phyloP scores from a whole-genome alignment of 2,329 filamentous ascomycete genomes.

The Aspergillus hortae region DNA sequence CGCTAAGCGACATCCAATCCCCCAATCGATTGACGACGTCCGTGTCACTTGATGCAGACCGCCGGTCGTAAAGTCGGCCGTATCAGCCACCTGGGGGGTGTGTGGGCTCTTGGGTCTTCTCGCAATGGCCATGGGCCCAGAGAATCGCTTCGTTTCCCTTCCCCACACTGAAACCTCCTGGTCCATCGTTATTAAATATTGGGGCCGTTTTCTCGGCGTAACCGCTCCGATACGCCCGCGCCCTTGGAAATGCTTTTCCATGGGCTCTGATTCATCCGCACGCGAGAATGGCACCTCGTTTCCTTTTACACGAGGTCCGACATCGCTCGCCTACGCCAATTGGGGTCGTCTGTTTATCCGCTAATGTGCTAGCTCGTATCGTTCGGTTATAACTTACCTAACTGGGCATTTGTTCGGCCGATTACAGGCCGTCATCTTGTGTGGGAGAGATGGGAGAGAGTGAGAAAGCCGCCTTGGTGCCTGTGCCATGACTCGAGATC shows the following conservation, averaged over 20 bases:
- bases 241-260: slow-evolving; percentile 3
- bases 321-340: neutral
- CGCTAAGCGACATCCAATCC: neutral
- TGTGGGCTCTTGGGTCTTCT: neutral
- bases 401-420: too few species aligned
- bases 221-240: slow-evolving; percentile 11
- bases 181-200: slow-evolving; percentile 12
- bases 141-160: neutral
- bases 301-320: neutral
- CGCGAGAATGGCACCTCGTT: neutral
- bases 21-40: slow-evolving; percentile 4
- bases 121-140: neutral
- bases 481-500: slow-evolving; percentile 2
- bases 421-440: neutral
- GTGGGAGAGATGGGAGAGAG: neutral
- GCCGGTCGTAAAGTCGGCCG: neutral
- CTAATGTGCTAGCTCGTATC: neutral
- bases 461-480: neutral
- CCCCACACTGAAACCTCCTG: slow-evolving; percentile 8
- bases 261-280: neutral
- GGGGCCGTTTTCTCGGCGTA: slow-evolving; percentile 18
- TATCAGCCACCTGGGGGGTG: too few species aligned
- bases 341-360: neutral
- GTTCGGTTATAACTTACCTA: too few species aligned
- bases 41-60: slow-evolving; percentile 8